A percentile compares a stretch with the other conserved stretches of the same genome.
These are phyloP conservation scores for Simplicillium sp. DNA, from an alignment of 2,329 filamentous ascomycete genomes.

Conservation along the genomic window DNA sequence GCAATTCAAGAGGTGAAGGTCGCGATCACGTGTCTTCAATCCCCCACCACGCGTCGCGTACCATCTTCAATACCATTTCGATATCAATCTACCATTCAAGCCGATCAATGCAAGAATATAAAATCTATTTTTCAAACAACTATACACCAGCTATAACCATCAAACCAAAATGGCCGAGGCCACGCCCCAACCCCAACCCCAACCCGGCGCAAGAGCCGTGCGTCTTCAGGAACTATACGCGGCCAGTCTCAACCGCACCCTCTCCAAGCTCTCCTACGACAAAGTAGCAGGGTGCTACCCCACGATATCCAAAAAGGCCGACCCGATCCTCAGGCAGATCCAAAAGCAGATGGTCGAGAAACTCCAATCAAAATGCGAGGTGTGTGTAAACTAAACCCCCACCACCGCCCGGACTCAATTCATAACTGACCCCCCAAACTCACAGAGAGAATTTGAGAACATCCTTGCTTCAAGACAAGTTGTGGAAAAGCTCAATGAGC, in stretches of 20 bases:
- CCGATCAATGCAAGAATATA: no score
- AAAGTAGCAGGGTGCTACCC: constrained; percentile 55
- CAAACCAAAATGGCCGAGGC: neutral
- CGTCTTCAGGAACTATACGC: constrained; percentile 45
- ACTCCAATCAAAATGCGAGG: constrained; percentile 42
- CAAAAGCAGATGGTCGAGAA: constrained; percentile 50
- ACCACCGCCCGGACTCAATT: neutral
- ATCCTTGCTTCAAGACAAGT: constrained; percentile 43
- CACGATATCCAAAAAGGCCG: constrained; percentile 42
- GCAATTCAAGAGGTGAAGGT: neutral
- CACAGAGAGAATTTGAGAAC: constrained; percentile 45
- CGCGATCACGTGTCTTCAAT: neutral
- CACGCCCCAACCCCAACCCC: neutral
- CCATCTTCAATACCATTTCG: neutral
- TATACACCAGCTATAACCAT: no score
- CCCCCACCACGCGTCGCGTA: neutral
- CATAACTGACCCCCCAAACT: neutral
- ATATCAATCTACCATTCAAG: no score
- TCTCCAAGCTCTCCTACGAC: constrained; percentile 44
- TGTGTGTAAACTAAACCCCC: constrained; percentile 17
- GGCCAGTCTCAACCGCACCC: constrained; percentile 40
- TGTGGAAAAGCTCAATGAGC: constrained; percentile 47
- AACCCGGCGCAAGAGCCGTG: constrained; percentile 46
- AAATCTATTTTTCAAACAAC: no score
- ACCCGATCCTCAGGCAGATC: constrained; percentile 40